Evolutionary conservation across 2,329 filamentous ascomycete genomes (phyloP).

Genomic region (Penicillium sp.): DNA sequence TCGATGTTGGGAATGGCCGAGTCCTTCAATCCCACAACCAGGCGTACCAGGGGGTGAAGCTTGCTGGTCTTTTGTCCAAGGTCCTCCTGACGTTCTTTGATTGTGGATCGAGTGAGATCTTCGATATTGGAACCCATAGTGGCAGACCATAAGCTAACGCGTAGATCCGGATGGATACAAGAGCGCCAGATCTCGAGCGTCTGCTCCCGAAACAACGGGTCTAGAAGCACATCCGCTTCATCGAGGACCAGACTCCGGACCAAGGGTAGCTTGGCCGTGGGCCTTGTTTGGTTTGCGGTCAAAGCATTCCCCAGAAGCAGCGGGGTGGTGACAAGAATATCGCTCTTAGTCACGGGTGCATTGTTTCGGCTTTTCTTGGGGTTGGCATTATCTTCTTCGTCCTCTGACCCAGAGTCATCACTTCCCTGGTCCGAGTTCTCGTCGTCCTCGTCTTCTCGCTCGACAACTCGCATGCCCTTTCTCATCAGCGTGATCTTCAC

Average conservation of each 20-base stretch:
- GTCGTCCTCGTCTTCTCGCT: slow-evolving; percentile 40
- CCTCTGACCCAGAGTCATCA: slow-evolving; percentile 38
- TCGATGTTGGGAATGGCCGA: slow-evolving; percentile 87
- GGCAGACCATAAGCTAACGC: slow-evolving; percentile 84
- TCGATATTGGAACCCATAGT: slow-evolving; percentile 96
- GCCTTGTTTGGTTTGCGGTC: slow-evolving; percentile 43
- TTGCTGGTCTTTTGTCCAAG: slow-evolving; percentile 16
- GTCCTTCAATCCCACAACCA: slow-evolving; percentile 95
- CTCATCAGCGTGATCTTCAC: slow-evolving; percentile 75
- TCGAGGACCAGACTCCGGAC: slow-evolving; percentile 76
- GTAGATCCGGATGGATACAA: slow-evolving; percentile 64
- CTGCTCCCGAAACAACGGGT: slow-evolving; percentile 83
- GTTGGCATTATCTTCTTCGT: slow-evolving; percentile 25
- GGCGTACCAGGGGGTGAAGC: slow-evolving; percentile 58
- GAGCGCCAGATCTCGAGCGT: slow-evolving; percentile 78
- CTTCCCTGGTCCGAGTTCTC: slow-evolving; percentile 38
- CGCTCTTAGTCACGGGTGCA: slow-evolving; percentile 60
- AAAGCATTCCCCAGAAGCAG: slow-evolving; percentile 71
- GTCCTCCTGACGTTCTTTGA: slow-evolving; percentile 48
- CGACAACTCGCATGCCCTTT: slow-evolving; percentile 70
- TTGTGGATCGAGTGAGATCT: slow-evolving; percentile 63
- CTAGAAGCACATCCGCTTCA: slow-evolving; percentile 90
- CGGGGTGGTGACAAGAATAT: slow-evolving; percentile 76
- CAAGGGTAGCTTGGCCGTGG: slow-evolving; percentile 52
- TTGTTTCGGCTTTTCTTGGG: slow-evolving; percentile 26